A percentile compares a stretch with the other conserved stretches of the same genome.
Conservation (phyloP, 176 grass and related monocot genomes). For the Zoysia japonica region DNA sequence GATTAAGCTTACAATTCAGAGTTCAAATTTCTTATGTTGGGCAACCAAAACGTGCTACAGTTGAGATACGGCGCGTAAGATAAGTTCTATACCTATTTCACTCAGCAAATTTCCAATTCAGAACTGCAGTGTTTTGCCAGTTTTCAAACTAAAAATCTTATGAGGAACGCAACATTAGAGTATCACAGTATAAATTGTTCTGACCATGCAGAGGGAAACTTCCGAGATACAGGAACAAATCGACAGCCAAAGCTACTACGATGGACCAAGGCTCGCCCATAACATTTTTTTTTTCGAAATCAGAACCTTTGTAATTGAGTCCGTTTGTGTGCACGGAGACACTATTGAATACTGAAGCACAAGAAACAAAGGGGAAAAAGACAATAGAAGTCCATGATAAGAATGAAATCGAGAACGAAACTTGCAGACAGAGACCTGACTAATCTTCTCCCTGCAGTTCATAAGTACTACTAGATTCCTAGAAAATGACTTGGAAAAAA, state of each 20-base stretch:
- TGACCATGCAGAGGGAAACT: neutral
- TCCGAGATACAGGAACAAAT: constrained; percentile 8
- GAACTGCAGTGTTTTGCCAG: no score
- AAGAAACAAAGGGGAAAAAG: neutral
- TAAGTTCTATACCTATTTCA: neutral
- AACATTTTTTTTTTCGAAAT: no score
- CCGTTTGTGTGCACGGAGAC: constrained; percentile 24
- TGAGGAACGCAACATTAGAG: constrained; percentile 23
- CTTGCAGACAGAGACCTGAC: constrained; percentile 44
- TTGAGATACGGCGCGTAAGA: neutral
- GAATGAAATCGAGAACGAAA: constrained; percentile 41
- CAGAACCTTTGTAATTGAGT: neutral
- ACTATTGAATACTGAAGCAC: neutral
- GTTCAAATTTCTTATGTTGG: neutral
- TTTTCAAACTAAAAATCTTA: constrained; percentile 15
- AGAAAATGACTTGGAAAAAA: constrained; percentile 43
- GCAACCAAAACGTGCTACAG: neutral
- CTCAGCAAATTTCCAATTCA: no score
- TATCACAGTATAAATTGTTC: constrained; percentile 21
- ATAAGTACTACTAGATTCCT: constrained; percentile 19
- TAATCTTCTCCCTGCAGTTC: constrained; percentile 43
- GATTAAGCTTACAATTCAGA: neutral
- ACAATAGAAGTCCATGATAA: constrained; percentile 30
- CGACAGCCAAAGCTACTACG: neutral
- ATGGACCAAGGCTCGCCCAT: neutral